Evolutionary conservation across 164 flowering plant species (phyloP).

Genomic region (Magnolia sinica): DNA sequence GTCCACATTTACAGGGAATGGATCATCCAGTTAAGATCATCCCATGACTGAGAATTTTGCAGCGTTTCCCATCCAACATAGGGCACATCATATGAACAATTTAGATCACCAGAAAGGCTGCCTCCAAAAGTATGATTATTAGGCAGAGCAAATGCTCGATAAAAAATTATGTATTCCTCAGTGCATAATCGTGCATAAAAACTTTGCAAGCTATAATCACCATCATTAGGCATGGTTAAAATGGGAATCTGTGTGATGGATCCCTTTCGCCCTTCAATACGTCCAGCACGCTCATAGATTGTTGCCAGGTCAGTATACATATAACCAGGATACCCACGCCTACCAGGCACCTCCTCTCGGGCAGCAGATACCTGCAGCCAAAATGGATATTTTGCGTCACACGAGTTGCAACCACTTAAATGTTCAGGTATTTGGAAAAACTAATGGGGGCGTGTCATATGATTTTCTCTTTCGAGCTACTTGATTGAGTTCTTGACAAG

Average conservation of each 20-base stretch:
- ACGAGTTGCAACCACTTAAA: neutral
- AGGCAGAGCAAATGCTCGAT: neutral
- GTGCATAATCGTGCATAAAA: neutral
- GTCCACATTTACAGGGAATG: neutral
- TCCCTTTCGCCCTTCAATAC: constrained; percentile 94
- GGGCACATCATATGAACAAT: neutral
- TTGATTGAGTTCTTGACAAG: no score
- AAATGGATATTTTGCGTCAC: neutral
- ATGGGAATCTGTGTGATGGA: constrained; percentile 98
- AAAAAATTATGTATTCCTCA: neutral
- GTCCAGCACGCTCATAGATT: constrained; percentile 97
- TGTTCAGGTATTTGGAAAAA: no score
- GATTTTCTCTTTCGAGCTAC: no score
- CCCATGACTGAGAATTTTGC: no score
- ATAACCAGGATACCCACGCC: constrained; percentile 99
- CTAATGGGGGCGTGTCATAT: no score
- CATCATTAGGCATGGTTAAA: constrained; percentile 97
- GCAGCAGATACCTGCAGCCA: constrained; percentile 94
- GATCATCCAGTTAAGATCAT: neutral
- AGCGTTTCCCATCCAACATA: no score
- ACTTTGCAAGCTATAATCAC: constrained; percentile 27
- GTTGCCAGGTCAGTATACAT: constrained; percentile 98
- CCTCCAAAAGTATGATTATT: neutral
- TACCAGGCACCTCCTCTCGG: constrained; percentile 98
- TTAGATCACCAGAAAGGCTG: neutral